Evolutionary conservation across 768 basidiomycete genomes (phyloP).

Genomic region (Boletus pseudo-olivaceus): DNA sequence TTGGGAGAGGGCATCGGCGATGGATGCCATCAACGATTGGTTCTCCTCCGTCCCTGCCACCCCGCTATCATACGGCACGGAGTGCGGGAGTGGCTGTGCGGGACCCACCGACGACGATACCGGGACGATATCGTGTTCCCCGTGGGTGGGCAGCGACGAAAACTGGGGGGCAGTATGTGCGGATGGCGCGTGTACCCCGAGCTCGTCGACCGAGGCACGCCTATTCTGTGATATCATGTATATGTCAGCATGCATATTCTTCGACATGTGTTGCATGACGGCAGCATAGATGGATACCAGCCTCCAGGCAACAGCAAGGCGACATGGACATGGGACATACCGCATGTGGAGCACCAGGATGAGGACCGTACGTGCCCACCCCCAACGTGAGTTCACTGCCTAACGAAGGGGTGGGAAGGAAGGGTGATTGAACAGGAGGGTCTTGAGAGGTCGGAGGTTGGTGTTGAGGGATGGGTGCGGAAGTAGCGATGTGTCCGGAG

Average conservation of each 20-base stretch:
- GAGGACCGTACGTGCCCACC: constrained; percentile 3
- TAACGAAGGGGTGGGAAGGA: constrained; percentile 33
- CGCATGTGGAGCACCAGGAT: constrained; percentile 10
- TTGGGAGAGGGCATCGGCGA: constrained; percentile 36
- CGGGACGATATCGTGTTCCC: constrained; percentile 30
- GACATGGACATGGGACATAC: constrained; percentile 15
- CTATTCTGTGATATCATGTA: constrained; percentile 9
- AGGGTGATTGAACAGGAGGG: constrained; percentile 7
- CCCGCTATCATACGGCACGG: constrained; percentile 7
- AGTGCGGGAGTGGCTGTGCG: constrained; percentile 1
- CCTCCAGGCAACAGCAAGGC: constrained; percentile 21
- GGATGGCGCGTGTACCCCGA: constrained; percentile 16
- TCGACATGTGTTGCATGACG: constrained; percentile 9
- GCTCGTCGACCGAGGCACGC: constrained; percentile 27
- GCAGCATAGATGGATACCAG: constrained; percentile 7
- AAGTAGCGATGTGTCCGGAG: constrained; percentile 11
- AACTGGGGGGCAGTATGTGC: constrained; percentile 37
- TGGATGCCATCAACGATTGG: constrained; percentile 37
- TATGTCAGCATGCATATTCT: constrained; percentile 12
- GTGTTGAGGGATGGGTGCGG: constrained; percentile 1
- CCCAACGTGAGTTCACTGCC: constrained; percentile 30
- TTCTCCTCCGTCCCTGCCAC: constrained; percentile 18
- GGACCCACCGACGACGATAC: constrained; percentile 10
- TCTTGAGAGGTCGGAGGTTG: constrained; percentile 1
- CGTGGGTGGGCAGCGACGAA: constrained; percentile 60